Conservation (phyloP, 371 early-diverging fungal species). For the Mortierella sp. region DNA sequence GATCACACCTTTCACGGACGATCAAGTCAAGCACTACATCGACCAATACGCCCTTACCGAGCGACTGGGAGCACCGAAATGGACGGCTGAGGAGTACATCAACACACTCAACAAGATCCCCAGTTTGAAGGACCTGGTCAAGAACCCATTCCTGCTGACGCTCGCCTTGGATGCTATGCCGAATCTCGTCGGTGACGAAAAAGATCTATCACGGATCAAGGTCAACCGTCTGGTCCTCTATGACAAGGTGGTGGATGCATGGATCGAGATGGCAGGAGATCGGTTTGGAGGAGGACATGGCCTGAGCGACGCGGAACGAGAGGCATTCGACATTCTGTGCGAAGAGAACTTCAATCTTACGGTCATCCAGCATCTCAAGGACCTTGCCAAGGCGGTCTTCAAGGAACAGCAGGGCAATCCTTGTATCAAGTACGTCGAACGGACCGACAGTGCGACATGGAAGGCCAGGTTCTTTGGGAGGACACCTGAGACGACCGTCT, state of each 20-base stretch:
- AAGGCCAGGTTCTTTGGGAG: background rate
- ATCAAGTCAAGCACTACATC: conserved; percentile 15
- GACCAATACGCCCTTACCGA: background rate
- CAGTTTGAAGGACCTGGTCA: conserved; percentile 14
- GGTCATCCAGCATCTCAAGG: background rate
- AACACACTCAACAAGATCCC: background rate
- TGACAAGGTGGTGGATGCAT: background rate
- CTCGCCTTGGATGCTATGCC: conserved; percentile 12
- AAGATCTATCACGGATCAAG: background rate
- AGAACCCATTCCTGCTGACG: conserved; percentile 12
- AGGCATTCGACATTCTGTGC: background rate
- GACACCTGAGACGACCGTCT: background rate
- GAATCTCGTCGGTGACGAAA: background rate
- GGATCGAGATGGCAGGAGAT: background rate
- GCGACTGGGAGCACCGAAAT: background rate
- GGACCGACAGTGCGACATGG: background rate
- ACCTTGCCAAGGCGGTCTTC: conserved; percentile 5
- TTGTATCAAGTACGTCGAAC: background rate
- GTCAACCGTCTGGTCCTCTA: conserved; percentile 4
- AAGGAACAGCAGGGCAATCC: background rate
- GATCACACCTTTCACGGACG: conserved; percentile 5
- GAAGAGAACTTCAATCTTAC: background rate
- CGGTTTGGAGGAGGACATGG: background rate
- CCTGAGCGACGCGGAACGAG: background rate
- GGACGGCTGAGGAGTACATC: conserved; percentile 6